Evolutionary conservation across 371 early-diverging fungal genomes (phyloP), one percentile per base, ranked within the genome.

Genomic region (Mortierella sp.): DNA sequence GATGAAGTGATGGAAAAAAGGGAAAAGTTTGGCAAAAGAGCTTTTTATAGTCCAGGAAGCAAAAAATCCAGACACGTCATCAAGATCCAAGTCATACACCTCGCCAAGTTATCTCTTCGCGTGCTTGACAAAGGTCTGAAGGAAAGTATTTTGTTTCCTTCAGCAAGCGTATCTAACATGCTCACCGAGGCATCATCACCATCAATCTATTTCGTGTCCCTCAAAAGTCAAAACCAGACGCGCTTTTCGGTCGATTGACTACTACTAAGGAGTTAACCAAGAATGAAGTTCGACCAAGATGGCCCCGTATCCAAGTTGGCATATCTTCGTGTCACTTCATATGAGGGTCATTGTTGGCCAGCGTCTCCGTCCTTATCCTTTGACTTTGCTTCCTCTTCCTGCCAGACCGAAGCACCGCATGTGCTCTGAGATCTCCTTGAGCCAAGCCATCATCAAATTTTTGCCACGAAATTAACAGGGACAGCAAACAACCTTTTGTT

Each of bases 1-100:
- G 70, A 75, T 72, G 68, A 72, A 48, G 42, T 72, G 57, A 74
- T 52, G 76, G 28, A 73, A 47, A 26, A 42, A 78, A 42, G 68
- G 68, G 72, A 70, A 42, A 52, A 63, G 34, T 34, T 34, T 63
- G 63, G 26, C 63, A 44, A 11, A 13, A 70, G n/a, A 42, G 44
- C 13, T 28, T 71, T 77, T 45, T 26, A 55, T 42, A 16, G 16
- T 50, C 50, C 50, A 16, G 14, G 26, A 7, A 7, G 8, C 10
- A 44, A 31, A 34, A 57, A 58, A 34, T 34, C 44, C 34, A 63
- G 65, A 73, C 45, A 75, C 79, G 79, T 78, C 79, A 78, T 78
- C 79, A 78, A n/a, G n/a, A n/a, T n/a, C n/a, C n/a, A n/a, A n/a
- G n/a, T n/a, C n/a, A n/a, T n/a, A n/a, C n/a, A n/a, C n/a, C 3